Conservation (phyloP, 352 stramenopile species). For the Stramenopiles sp. region DNA sequence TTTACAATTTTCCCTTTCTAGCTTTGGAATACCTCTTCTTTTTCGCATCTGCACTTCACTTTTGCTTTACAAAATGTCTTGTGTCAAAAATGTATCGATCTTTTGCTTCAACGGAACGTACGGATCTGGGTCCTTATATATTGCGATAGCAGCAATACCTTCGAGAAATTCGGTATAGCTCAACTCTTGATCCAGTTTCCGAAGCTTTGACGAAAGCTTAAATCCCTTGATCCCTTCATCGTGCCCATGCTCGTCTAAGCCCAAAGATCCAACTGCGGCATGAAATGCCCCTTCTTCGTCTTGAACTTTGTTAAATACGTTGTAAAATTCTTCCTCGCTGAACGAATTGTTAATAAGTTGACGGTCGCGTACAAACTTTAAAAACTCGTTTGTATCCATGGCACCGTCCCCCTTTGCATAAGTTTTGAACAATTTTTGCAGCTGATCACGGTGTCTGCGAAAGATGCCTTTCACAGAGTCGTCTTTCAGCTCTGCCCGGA, state of each 20-base stretch:
- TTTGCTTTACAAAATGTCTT: conserved; percentile 4
- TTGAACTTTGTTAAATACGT: conserved; percentile 6
- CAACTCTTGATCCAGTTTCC: neutral
- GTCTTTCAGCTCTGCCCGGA: neutral
- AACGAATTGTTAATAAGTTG: conserved; percentile 10
- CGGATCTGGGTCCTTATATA: conserved; percentile 7
- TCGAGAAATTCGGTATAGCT: conserved; percentile 1
- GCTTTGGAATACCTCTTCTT: too few species aligned
- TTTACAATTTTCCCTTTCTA: too few species aligned
- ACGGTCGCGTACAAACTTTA: neutral
- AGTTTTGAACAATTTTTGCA: conserved; percentile 6
- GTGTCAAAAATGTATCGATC: neutral
- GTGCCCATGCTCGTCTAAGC: conserved; percentile 5
- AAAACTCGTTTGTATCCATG: conserved; percentile 4
- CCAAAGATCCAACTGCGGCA: neutral
- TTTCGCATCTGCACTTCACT: too few species aligned
- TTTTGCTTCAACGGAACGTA: conserved; percentile 11
- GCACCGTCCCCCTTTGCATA: conserved; percentile 1
- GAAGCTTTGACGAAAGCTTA: neutral
- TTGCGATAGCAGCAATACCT: conserved; percentile 6
- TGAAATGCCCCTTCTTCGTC: conserved; percentile 7
- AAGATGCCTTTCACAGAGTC: conserved; percentile 1
- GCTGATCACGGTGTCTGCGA: neutral
- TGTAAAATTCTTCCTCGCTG: neutral
- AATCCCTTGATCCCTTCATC: conserved; percentile 9